phyloP scores from a whole-genome alignment of 2,329 filamentous ascomycete genomes.

The Chrysoporthe cubensis region DNA sequence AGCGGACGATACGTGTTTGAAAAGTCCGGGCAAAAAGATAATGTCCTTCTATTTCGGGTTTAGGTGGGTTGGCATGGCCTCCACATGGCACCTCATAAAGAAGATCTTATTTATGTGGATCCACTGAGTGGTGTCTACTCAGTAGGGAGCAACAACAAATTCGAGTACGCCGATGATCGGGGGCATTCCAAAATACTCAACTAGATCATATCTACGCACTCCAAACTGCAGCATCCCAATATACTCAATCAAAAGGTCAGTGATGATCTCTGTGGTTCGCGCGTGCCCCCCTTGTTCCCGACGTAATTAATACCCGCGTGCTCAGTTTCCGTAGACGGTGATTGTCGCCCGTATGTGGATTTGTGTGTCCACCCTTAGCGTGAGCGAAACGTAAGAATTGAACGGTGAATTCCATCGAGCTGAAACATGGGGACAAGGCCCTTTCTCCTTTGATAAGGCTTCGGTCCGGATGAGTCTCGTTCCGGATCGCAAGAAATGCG shows the following conservation, averaged over 20 bases:
- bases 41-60: background rate
- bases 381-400: background rate
- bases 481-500: background rate
- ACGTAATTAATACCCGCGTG: background rate
- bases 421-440: background rate
- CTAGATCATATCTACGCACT: background rate
- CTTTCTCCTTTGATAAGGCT: background rate
- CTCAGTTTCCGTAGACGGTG: background rate
- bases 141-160: background rate
- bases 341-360: background rate
- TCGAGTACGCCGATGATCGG: background rate
- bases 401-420: background rate
- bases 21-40: background rate
- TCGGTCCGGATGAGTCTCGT: background rate
- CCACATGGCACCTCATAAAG: background rate
- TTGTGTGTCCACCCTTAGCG: background rate
- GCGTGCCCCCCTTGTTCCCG: background rate
- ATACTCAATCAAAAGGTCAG: background rate
- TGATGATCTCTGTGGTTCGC: background rate
- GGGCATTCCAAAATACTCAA: background rate
- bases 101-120: slow-evolving; percentile 2
- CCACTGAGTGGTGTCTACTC: background rate
- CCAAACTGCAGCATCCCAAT: background rate
- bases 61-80: background rate
- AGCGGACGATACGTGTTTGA: background rate